These are phyloP conservation scores for Chrysoporthe puriensis DNA, from an alignment of 2,329 filamentous ascomycete genomes.

Conservation along the genomic window DNA sequence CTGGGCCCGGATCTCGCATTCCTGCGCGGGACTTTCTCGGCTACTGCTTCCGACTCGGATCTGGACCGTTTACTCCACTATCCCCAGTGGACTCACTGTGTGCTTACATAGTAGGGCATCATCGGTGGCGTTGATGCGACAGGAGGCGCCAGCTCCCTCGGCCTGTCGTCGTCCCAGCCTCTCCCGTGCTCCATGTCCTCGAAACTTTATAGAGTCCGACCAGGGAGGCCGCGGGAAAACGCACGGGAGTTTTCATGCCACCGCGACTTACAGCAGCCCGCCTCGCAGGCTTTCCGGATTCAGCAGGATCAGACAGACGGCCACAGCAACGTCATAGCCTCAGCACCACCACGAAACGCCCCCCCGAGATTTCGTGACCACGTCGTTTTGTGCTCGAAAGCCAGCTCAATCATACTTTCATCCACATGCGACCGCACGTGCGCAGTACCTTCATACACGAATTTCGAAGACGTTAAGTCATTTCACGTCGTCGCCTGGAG, in stretches of 20 bases:
- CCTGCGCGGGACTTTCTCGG: background rate
- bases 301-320: background rate
- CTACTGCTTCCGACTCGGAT: background rate
- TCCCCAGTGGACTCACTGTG: background rate
- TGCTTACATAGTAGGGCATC: background rate
- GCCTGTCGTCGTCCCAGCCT: constrained; percentile 7
- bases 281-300: constrained; percentile 2
- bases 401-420: background rate
- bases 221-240: constrained; percentile 11
- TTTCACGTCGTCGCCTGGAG: background rate
- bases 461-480: background rate
- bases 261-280: constrained; percentile 9
- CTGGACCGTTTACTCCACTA: background rate
- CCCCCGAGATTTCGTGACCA: background rate
- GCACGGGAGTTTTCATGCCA: constrained; percentile 18
- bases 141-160: constrained; percentile 7
- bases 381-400: background rate
- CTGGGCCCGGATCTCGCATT: background rate
- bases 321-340: constrained; percentile 22
- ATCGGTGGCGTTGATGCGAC: constrained; percentile 13
- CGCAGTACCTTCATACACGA: background rate
- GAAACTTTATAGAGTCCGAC: constrained; percentile 5
- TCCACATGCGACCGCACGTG: background rate
- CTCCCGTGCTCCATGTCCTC: constrained; percentile 21
- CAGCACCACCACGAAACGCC: constrained; percentile 1